A percentile compares a stretch with the other conserved stretches of the same genome.
Conservation (phyloP, 2,329 filamentous ascomycete species). For the Arthrinium phaeospermum region DNA sequence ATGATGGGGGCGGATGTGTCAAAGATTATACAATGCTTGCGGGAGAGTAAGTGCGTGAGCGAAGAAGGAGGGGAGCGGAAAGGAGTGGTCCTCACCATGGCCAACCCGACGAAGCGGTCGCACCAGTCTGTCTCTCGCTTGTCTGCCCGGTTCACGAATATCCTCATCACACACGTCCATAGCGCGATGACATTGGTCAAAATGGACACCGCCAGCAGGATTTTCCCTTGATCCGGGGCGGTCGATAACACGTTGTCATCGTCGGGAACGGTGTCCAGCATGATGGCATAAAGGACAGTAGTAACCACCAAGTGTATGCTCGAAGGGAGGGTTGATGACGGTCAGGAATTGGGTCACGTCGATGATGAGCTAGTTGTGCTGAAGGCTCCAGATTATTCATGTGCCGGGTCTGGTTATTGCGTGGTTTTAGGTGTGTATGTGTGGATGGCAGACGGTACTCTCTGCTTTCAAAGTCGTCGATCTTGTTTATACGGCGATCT, state of each 20-base stretch:
- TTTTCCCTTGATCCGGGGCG: neutral
- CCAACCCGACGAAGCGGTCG: conserved; percentile 42
- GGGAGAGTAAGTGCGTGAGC: neutral
- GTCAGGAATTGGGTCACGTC: neutral
- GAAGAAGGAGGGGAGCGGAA: neutral
- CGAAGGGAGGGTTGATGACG: neutral
- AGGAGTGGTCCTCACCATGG: conserved; percentile 35
- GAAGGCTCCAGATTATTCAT: neutral
- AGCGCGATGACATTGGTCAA: conserved; percentile 41
- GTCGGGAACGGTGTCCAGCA: neutral
- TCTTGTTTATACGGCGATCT: conserved; percentile 2
- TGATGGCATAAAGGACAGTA: neutral
- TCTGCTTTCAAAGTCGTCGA: conserved; percentile 3
- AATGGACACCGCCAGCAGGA: conserved; percentile 43
- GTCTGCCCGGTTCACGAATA: conserved; percentile 36
- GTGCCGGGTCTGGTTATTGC: neutral
- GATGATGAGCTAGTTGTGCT: neutral
- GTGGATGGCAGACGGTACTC: neutral
- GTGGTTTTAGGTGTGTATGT: neutral
- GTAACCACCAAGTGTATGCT: neutral
- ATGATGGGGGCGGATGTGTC: neutral
- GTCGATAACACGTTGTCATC: neutral
- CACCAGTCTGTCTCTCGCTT: conserved; percentile 36
- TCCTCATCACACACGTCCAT: conserved; percentile 40
- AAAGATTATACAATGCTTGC: neutral